These are phyloP conservation scores for Coriolopsis trogii DNA, from an alignment of 1,284 basidiomycete species.

Conservation along the genomic window DNA sequence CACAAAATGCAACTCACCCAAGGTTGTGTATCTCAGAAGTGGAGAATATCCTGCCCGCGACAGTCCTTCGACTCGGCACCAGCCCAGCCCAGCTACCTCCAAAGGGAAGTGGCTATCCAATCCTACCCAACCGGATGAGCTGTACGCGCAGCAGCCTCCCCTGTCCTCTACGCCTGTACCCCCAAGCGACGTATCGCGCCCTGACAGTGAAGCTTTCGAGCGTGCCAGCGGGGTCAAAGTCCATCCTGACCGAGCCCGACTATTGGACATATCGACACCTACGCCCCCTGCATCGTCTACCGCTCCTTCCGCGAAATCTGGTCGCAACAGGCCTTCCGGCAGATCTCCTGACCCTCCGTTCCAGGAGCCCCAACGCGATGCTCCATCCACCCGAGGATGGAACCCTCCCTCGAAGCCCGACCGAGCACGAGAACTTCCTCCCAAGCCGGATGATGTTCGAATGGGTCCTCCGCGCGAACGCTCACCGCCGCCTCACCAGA, in stretches of 20 bases:
- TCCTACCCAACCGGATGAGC: background rate
- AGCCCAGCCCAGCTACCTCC: background rate
- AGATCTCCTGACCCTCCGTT: too few relatives aligned
- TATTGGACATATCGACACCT: background rate
- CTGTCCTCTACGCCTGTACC: slow-evolving; percentile 4
- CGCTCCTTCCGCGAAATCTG: too few relatives aligned
- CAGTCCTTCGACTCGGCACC: background rate
- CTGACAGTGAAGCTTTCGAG: slow-evolving; percentile 4
- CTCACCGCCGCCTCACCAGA: slow-evolving; percentile 25
- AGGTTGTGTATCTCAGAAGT: background rate
- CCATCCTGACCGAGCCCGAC: slow-evolving; percentile 24
- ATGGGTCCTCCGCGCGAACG: slow-evolving; percentile 12
- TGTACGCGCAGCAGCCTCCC: background rate
- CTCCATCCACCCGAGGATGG: too few relatives aligned
- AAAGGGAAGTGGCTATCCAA: background rate
- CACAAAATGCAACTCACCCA: background rate
- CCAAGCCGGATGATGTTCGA: slow-evolving; percentile 7
- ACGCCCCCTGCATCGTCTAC: too few relatives aligned
- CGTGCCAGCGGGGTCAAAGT: slow-evolving; percentile 8
- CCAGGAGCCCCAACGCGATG: too few relatives aligned
- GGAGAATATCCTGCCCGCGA: background rate
- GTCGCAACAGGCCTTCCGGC: too few relatives aligned
- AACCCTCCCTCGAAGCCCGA: too few relatives aligned
- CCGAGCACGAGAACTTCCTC: slow-evolving; percentile 5
- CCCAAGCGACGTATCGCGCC: slow-evolving; percentile 1